phyloP scores from a whole-genome alignment of 306 rosid genomes.

The Gastrolobium bilobum region DNA sequence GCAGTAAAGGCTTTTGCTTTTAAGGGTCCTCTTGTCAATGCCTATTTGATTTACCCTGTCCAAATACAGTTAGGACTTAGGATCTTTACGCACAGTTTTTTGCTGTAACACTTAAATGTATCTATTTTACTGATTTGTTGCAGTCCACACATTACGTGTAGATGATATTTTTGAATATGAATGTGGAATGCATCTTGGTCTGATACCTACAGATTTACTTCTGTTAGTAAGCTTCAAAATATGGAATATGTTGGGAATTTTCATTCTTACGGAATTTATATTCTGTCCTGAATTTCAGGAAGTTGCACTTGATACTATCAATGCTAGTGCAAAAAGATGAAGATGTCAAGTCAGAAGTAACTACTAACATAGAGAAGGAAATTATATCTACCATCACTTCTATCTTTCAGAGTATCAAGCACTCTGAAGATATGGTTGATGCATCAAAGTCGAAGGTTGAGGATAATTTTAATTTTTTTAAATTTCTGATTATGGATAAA shows the following conservation, averaged over 20 bases:
- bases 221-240: slow-evolving; percentile 37
- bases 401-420: slow-evolving; percentile 83
- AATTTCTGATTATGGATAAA: slow-evolving; percentile 22
- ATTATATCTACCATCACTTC: slow-evolving; percentile 63
- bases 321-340: slow-evolving; percentile 86
- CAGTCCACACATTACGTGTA: background rate
- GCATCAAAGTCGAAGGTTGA: slow-evolving; percentile 86
- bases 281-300: slow-evolving; percentile 66
- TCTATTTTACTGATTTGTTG: slow-evolving; percentile 36
- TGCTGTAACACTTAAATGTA: slow-evolving; percentile 38
- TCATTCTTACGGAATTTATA: slow-evolving; percentile 33
- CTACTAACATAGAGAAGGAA: slow-evolving; percentile 66
- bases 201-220: slow-evolving; percentile 30
- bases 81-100: slow-evolving; percentile 22
- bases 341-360: slow-evolving; percentile 74
- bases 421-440: slow-evolving; percentile 79
- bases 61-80: background rate
- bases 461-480: slow-evolving; percentile 3
- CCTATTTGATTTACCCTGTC: background rate
- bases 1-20: slow-evolving; percentile 30
- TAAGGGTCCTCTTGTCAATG: background rate
- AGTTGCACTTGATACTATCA: slow-evolving; percentile 80
- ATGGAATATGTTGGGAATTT: slow-evolving; percentile 39
- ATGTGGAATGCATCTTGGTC: slow-evolving; percentile 19
- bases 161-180: slow-evolving; percentile 31